Base-by-base conservation (phyloP, 495 filamentous ascomycete genomes). In the Achaetomiella virescens region DNA sequence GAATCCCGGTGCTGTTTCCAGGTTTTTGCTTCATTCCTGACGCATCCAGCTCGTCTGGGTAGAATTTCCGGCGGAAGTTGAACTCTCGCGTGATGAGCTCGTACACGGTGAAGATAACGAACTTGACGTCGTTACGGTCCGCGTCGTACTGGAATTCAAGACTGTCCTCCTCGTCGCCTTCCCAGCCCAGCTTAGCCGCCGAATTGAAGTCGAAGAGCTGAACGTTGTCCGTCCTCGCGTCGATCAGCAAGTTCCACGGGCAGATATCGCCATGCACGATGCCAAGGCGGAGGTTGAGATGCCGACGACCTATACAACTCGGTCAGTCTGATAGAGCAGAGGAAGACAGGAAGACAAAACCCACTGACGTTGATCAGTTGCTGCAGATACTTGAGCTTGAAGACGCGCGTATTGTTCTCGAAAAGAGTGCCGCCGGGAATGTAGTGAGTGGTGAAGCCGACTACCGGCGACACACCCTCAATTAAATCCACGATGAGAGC, bases 391-490 rank as follows among this genome's bases (percentile, higher is more conserved):
- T 72, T 61, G 40, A 71, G 70, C 59, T 63, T 62, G 38, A 72
- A 70, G 14, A 56, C 29, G 22, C 53, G 66, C 5, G 50, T 31
- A 3, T 64, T 62, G 53, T 57, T 40, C 55, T 65, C 61, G n/a
- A 52, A 57, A 17, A 74, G 59, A 29, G 49, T 70, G 51, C 56
- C 63, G 35, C 64, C 68, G 54, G 62, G 57, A 33, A 72, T 64
- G 47, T 65, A 72, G 17, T 56, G 60, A 24, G 65, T 70, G 58
- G 68, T 73, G 58, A 73, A 72, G 44, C 71, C 68, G 57, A 73
- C 63, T 11, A 73, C 65, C 10, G 62, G 54, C 59, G 61, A 63
- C 47, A 31, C 20, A n/a, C 56, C 57, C 21, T 66, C 68, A 8
- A 52, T 22, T 40, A 17, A 31, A 27, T 73, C 66, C 40, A 73